Conservation (phyloP, 176 grass and related monocot genomes). For the Phyllostachys edulis region DNA sequence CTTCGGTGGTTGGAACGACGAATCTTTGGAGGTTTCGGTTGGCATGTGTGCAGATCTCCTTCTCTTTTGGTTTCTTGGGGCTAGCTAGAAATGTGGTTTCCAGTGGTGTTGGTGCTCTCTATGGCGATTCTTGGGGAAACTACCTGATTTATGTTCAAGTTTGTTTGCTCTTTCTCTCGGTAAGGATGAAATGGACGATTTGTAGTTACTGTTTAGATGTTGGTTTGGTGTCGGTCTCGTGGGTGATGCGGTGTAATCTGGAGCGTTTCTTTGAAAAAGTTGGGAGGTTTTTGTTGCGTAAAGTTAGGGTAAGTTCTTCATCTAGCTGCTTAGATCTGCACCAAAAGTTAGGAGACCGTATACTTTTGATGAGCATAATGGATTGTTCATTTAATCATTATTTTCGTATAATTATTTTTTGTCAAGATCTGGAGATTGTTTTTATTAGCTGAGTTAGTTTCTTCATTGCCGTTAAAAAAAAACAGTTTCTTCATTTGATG, state of each 20-base stretch:
- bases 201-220: background rate
- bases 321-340: conserved; percentile 26
- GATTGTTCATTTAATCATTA: background rate
- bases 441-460: background rate
- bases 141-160: background rate
- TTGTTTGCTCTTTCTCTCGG: background rate
- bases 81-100: background rate
- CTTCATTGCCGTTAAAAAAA: background rate
- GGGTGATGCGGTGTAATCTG: background rate
- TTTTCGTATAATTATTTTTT: background rate
- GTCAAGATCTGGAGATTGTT: background rate
- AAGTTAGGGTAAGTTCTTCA: background rate
- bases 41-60: conserved; percentile 14
- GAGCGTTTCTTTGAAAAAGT: background rate
- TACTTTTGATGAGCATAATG: background rate
- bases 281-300: background rate
- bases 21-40: background rate
- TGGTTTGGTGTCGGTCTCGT: background rate
- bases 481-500: background rate
- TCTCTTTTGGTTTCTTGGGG: background rate
- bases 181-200: background rate
- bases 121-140: background rate
- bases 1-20: background rate
- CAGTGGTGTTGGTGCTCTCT: background rate
- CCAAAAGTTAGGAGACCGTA: background rate